Conservation (phyloP, 768 basidiomycete genomes). For the Lactarius akahatsu region DNA sequence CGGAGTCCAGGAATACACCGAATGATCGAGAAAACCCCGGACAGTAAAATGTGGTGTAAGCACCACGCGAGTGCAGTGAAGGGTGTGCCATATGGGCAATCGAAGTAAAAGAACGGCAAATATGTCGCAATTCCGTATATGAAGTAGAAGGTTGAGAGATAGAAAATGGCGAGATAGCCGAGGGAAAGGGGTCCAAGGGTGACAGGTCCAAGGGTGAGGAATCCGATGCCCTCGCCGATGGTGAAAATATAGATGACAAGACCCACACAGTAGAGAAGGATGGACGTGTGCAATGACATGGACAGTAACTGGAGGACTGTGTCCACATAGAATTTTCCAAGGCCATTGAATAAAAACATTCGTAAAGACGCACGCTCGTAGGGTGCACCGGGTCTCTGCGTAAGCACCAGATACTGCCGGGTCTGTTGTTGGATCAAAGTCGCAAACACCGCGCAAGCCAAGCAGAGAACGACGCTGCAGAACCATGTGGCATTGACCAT, state of each 20-base stretch:
- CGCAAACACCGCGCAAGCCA: slow-evolving; percentile 2
- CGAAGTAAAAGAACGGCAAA: too few relatives aligned
- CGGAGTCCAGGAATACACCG: background rate
- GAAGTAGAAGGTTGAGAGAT: background rate
- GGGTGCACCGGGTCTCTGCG: background rate
- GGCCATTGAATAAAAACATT: background rate
- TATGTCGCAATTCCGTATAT: background rate
- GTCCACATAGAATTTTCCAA: background rate
- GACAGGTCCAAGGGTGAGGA: too few relatives aligned
- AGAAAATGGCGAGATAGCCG: too few relatives aligned
- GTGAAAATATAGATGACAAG: background rate
- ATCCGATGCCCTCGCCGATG: too few relatives aligned
- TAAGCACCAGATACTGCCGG: background rate
- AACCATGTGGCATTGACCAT: slow-evolving; percentile 18
- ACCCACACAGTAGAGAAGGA: slow-evolving; percentile 14
- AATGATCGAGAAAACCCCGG: background rate
- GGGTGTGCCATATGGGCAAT: too few relatives aligned
- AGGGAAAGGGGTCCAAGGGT: too few relatives aligned
- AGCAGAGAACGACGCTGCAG: slow-evolving; percentile 7
- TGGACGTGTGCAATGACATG: slow-evolving; percentile 1
- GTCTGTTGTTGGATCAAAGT: slow-evolving; percentile 16
- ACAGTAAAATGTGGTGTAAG: too few relatives aligned
- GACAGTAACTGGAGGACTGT: background rate
- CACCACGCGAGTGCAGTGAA: too few relatives aligned
- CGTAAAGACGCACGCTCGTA: background rate